phyloP scores from a whole-genome alignment of 2,329 filamentous ascomycete genomes.

The Penicillium sp. region DNA sequence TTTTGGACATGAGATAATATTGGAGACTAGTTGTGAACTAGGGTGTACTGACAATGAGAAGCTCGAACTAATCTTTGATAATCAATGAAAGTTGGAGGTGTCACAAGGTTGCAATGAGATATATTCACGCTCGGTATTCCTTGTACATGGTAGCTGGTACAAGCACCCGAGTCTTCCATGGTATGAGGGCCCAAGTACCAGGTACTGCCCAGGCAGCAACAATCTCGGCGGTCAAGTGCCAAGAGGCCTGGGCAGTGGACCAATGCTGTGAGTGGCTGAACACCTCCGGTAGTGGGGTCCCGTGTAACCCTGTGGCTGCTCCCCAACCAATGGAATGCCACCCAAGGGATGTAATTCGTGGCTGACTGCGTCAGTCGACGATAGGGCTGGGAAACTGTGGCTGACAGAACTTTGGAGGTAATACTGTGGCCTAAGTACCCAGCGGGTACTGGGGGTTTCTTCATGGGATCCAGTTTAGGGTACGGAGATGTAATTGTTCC shows the following conservation, averaged over 20 bases:
- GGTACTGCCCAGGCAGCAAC: conserved; percentile 22
- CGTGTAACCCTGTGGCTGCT: conserved; percentile 12
- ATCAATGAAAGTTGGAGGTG: not conserved
- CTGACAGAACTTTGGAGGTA: not conserved
- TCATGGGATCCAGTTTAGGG: not conserved
- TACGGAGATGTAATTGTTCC: not conserved
- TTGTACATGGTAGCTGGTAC: conserved; percentile 1
- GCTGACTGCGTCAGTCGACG: conserved; percentile 13
- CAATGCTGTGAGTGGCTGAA: not conserved
- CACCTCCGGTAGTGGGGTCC: not conserved
- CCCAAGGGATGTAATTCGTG: conserved; percentile 10
- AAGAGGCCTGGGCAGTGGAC: not conserved
- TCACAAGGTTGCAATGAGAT: not conserved
- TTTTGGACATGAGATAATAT: not conserved
- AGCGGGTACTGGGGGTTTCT: not conserved
- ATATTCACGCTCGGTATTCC: not conserved
- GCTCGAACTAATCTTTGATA: conserved; percentile 3
- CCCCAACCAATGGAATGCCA: conserved; percentile 9
- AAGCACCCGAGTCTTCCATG: not conserved
- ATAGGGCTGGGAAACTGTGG: conserved; percentile 21
- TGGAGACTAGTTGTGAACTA: not conserved
- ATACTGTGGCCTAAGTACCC: not conserved
- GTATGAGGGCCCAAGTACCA: not conserved
- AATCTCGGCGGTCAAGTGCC: conserved; percentile 20
- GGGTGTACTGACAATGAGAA: not conserved